Percentiles rank a stretch among this genome's conserved stretches.
Evolutionary conservation across 257 asterid species (phyloP).

Genomic region (Petunia axillaris): DNA sequence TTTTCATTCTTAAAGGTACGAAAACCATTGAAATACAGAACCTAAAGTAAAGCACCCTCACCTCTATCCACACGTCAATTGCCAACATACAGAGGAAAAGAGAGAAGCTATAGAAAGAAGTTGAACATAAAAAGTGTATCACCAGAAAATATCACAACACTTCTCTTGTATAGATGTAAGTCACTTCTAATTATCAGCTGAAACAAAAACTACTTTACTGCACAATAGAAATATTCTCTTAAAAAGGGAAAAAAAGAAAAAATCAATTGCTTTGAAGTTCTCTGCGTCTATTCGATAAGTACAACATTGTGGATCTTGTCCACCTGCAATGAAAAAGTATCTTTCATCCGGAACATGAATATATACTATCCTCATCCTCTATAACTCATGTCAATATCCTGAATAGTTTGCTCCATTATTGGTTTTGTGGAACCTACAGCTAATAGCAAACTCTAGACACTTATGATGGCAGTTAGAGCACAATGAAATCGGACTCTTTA

Average conservation of each 20-base stretch:
- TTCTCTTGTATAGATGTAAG: not conserved
- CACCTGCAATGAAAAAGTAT: conserved; percentile 22
- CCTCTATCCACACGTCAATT: not conserved
- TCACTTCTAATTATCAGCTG: not conserved
- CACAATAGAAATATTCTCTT: not conserved
- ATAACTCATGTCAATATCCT: conserved; percentile 16
- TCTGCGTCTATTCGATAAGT: conserved; percentile 12
- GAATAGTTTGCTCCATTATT: conserved; percentile 23
- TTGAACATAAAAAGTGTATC: not conserved
- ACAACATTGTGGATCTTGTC: not conserved
- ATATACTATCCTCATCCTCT: conserved; percentile 15
- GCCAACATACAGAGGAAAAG: not conserved
- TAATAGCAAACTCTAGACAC: conserved; percentile 9
- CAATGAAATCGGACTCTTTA: not conserved
- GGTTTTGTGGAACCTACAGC: conserved; percentile 19
- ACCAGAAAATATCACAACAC: not conserved
- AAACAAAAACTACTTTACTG: conserved; percentile 16
- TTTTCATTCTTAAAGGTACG: not conserved
- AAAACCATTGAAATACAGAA: not conserved
- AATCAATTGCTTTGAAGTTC: not conserved
- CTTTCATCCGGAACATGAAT: not conserved
- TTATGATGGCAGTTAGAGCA: conserved; percentile 17
- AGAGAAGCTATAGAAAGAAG: not conserved
- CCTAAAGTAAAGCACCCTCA: not conserved
- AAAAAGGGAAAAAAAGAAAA: not conserved